Percentiles rank a stretch among this genome's conserved stretches.
These are phyloP conservation scores for Stevia rebaudiana DNA, from an alignment of 140 eudicot genomes.

Conservation along the genomic window DNA sequence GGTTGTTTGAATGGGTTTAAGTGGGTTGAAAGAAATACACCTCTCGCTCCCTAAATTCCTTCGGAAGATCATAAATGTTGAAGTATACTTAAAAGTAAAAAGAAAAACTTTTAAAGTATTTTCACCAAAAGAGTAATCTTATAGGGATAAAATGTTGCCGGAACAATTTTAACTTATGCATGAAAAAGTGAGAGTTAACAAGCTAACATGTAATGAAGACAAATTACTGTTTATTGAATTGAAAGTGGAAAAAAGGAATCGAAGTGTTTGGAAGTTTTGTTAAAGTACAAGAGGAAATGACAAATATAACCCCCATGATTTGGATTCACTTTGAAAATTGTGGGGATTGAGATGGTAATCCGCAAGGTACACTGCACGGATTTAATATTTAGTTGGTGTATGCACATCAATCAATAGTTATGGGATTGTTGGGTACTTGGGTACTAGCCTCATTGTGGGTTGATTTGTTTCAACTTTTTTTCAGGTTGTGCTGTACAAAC, in stretches of 20 bases:
- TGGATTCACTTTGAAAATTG: conserved; percentile 14
- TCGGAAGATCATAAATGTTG: too few species aligned
- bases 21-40: too few species aligned
- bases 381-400: conserved; percentile 29
- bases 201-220: conserved; percentile 11
- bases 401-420: conserved; percentile 7
- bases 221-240: neutral
- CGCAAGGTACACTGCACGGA: conserved; percentile 18
- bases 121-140: too few species aligned
- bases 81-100: too few species aligned
- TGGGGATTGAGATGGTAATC: conserved; percentile 17
- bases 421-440: conserved; percentile 22
- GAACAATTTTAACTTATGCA: too few species aligned
- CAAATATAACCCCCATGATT: conserved; percentile 23
- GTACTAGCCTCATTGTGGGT: conserved; percentile 16
- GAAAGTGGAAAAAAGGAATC: neutral
- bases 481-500: conserved; percentile 6
- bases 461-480: conserved; percentile 4
- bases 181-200: too few species aligned
- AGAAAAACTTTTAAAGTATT: too few species aligned
- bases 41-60: too few species aligned
- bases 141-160: too few species aligned
- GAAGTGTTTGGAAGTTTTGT: conserved; percentile 22
- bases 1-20: too few species aligned
- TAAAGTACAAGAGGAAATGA: conserved; percentile 29